Evolutionary conservation across 306 rosid species (phyloP).

Genomic region (Carpinus viminea): DNA sequence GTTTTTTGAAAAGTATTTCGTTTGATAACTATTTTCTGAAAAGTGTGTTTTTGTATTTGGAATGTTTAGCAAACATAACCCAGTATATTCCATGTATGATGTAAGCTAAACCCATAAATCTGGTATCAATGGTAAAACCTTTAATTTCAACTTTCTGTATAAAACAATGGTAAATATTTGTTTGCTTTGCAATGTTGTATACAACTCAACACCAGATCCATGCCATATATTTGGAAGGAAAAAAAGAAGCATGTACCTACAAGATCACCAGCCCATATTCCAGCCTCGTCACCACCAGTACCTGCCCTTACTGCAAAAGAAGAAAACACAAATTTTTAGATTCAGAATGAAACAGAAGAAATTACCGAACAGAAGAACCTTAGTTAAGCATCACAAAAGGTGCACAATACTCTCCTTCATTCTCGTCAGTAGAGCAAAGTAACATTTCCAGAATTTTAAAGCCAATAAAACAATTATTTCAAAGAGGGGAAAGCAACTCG

Average conservation of each 20-base stretch:
- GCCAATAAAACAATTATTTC: not conserved
- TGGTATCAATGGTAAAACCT: not conserved
- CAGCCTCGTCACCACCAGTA: slow-evolving; percentile 99
- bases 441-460: not conserved
- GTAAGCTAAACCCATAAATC: not conserved
- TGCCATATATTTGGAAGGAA: slow-evolving; percentile 43
- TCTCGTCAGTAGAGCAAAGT: not conserved
- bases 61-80: too few species aligned
- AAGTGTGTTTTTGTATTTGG: too few species aligned
- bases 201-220: slow-evolving; percentile 11
- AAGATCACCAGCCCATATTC: slow-evolving; percentile 99
- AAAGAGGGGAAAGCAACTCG: not conserved
- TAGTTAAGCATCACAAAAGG: not conserved
- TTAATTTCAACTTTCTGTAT: not conserved
- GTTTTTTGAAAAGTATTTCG: too few species aligned
- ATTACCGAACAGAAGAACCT: not conserved
- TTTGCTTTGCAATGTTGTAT: not conserved
- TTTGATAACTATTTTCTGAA: too few species aligned
- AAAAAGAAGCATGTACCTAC: slow-evolving; percentile 86
- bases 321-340: slow-evolving; percentile 19
- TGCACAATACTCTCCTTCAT: not conserved
- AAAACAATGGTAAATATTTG: not conserved
- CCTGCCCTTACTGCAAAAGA: slow-evolving; percentile 92
- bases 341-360: slow-evolving; percentile 13
- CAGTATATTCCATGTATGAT: slow-evolving; percentile 13